Evolutionary conservation across 2,329 filamentous ascomycete genomes (phyloP).

Genomic region (Ophiostoma sp.): DNA sequence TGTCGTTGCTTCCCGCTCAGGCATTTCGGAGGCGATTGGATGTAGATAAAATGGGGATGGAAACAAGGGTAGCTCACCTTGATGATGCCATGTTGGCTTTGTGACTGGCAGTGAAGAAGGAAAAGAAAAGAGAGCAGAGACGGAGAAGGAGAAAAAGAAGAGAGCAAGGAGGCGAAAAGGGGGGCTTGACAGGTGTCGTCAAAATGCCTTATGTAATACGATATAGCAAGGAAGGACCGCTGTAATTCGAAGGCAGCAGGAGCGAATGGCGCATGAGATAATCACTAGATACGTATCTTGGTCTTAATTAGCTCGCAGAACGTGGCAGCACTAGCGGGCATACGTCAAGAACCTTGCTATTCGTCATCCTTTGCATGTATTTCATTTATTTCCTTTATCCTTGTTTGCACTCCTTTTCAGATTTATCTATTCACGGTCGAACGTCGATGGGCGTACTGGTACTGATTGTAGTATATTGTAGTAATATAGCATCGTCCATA

Average conservation of each 20-base stretch:
- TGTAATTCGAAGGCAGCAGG: constrained; percentile 1
- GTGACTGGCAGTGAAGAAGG: not conserved
- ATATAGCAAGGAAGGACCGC: constrained; percentile 6
- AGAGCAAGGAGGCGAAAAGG: constrained; percentile 18
- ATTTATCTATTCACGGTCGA: too few species aligned
- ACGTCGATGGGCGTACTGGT: too few species aligned
- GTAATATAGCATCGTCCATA: too few species aligned
- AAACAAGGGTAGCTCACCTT: constrained; percentile 18
- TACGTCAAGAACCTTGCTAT: not conserved
- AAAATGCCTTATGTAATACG: constrained; percentile 8
- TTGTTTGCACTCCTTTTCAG: too few species aligned
- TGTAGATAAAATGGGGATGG: not conserved
- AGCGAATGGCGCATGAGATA: not conserved
- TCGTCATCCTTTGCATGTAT: not conserved
- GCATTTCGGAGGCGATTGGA: not conserved
- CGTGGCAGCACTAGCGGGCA: not conserved
- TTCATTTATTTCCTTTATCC: too few species aligned
- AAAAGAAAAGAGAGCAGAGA: not conserved
- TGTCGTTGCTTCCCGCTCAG: constrained; percentile 10
- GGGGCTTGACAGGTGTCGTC: constrained; percentile 20
- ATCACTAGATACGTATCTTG: too few species aligned
- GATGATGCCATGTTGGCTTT: constrained; percentile 26
- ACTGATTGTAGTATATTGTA: too few species aligned
- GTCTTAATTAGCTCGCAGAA: not conserved
- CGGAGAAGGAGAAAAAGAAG: not conserved